Evolutionary conservation across 805 yeast species (phyloP), one percentile per base, ranked within the genome.

Genomic region (Teunomyces aglyptinius): DNA sequence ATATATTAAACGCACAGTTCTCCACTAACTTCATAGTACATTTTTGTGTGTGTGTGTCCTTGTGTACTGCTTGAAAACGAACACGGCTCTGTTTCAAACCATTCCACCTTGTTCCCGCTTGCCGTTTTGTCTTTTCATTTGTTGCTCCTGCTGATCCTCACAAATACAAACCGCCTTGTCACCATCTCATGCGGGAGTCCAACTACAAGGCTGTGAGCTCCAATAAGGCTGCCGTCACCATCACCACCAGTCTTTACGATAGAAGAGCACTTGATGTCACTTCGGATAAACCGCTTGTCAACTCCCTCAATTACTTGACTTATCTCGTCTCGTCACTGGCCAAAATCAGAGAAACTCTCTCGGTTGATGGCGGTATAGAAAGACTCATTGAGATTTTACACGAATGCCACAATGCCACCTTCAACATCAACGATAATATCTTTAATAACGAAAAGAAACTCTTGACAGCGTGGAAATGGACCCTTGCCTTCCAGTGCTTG

Each of bases 401-500:
- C 60, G 95, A 86, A 56, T 91, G 97, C 60, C 81, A 79, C 51
- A 67, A 66, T 53, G 53, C 63, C 38, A 60, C 66, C 5, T 64
- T 57, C 49, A 62, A 58, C 49, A 48, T 58, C 28, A 54, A 47
- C 39, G 73, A 67, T 43, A 62, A 55, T 47, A 61, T 66, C 26
- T 63, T 66, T 51, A 67, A 65, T 49, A 60, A 64, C 41, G 77
- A 73, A 47, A 65, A 60, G 51, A 73, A 70, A 49, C 77, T 83
- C 20, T 72, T 89, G 52, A 74, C 86, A n/a, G 91, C 96, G 0
- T 92, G 97, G 97, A 92, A 92, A 69, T 92, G 99, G 99, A 88
- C 96, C 5, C 70, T 92, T 45, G 88, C 97, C 0, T 83, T 94
- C 60, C 99, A 92, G 70, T 91, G 97, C 62, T 70, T 92, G 46